Evolutionary conservation across 768 basidiomycete genomes (phyloP), one percentile per base, ranked within the genome.

Genomic region (Naematelia encephala): DNA sequence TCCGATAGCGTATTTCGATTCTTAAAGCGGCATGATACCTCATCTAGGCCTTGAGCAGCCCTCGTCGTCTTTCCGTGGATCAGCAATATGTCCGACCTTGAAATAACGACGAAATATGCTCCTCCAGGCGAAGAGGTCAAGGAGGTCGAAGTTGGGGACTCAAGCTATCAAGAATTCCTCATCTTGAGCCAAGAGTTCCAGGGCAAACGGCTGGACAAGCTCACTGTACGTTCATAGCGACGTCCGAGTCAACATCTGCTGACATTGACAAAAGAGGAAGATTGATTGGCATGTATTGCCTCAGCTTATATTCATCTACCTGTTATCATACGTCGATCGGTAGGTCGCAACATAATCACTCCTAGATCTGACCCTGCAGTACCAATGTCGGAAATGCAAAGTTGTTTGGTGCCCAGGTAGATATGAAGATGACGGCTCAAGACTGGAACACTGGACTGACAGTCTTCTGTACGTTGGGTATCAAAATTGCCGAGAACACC

Each of bases 371-470:
- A 67, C 51, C 53, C n/a, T n/a, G 34, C 34, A 39, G 66, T 46
- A 63, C 59, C 14, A 70, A 70, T 56, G 66, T 70, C 29, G 66
- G 66, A 12, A 70, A 70, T 52, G 68, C 68, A 11, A 60, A 56
- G 44, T 56, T 70, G 5, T 67, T 62, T 48, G 68, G 68, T 51
- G 34, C 34, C 34, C 34, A 52, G n/a, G 26, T 46, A 16, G 61
- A 58, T 47, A 50, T 52, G 11, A 30, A 48, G 4, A 51, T 67
- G 50, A 54, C 54, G 30, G 47, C 52, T 30, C 49, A 39, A 0
- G 58, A 70, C 14, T 70, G 63, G 61, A 67, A 70, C 51, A 61
- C 56, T n/a, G 68, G 68, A 49, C 58, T 70, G n/a, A 58, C 66
- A 13, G 43, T 63, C 3, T 47, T 67, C 30, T 65, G 67, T 65